Percentiles rank a stretch among this genome's conserved stretches.
These are phyloP conservation scores for Metarhizium robertsii DNA, from an alignment of 2,329 filamentous ascomycete genomes.

Conservation along the genomic window DNA sequence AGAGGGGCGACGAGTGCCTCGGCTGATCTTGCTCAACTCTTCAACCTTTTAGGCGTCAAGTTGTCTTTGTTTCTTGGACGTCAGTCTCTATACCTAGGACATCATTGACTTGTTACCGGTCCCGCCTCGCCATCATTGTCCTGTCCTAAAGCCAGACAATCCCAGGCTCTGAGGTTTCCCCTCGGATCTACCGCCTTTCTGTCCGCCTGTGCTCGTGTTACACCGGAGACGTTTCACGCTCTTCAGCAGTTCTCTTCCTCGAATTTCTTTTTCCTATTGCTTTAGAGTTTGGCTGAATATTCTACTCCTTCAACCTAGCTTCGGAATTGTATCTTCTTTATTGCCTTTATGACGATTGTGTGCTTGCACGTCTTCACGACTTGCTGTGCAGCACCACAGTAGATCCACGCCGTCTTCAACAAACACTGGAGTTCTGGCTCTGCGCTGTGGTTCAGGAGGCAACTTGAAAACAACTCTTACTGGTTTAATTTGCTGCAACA, in stretches of 20 bases:
- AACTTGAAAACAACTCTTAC: background rate
- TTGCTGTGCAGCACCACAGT: background rate
- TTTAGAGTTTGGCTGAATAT: background rate
- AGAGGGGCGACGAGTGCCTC: constrained; percentile 5
- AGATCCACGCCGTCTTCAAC: background rate
- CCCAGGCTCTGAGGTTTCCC: background rate
- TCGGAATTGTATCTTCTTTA: background rate
- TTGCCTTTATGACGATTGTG: background rate
- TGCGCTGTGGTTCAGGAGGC: background rate
- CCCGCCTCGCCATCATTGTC: constrained; percentile 10
- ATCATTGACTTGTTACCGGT: constrained; percentile 6
- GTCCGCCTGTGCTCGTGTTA: constrained; percentile 12
- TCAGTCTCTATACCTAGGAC: background rate
- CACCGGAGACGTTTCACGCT: constrained; percentile 16
- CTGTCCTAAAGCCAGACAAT: background rate
- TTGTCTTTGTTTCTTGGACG: background rate
- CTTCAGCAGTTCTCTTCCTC: constrained; percentile 10
- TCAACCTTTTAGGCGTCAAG: background rate
- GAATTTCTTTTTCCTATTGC: constrained; percentile 4
- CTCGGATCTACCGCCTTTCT: constrained; percentile 5
- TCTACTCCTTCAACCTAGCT: background rate
- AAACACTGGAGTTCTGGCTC: background rate
- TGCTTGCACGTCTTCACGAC: background rate
- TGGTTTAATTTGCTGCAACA: background rate
- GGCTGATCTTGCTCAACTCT: background rate